These are phyloP conservation scores for Chlorophyllum brunneum DNA, from an alignment of 768 basidiomycete genomes.

Conservation along the genomic window DNA sequence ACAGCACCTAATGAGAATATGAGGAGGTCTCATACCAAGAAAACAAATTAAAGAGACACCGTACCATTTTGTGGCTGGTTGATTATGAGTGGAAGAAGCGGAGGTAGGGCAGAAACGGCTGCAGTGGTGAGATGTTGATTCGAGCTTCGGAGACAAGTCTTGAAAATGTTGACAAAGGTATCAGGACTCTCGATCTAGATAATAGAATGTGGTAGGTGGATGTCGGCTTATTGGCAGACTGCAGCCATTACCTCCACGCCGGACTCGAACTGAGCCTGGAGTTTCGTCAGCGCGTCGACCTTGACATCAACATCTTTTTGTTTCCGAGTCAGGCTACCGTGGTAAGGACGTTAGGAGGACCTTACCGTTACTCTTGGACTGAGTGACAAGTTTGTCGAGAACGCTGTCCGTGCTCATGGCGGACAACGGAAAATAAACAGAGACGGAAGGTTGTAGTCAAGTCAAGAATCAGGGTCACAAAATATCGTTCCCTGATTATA, in stretches of 20 bases:
- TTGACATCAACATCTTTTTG: constrained; percentile 71
- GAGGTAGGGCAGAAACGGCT: constrained; percentile 65
- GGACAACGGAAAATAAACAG: constrained; percentile 12
- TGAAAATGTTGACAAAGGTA: constrained; percentile 62
- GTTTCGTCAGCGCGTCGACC: constrained; percentile 75
- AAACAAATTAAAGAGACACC: constrained; percentile 26
- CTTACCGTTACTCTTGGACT: constrained; percentile 64
- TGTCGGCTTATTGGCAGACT: not conserved
- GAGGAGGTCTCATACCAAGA: constrained; percentile 47
- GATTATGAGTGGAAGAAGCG: constrained; percentile 62
- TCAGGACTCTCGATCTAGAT: constrained; percentile 71
- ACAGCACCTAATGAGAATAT: constrained; percentile 37
- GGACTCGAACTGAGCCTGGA: constrained; percentile 71
- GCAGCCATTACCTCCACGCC: constrained; percentile 55
- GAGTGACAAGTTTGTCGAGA: constrained; percentile 59
- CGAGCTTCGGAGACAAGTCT: constrained; percentile 70
- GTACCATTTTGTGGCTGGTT: constrained; percentile 29
- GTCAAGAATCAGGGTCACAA: constrained; percentile 7
- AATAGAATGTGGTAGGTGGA: not conserved
- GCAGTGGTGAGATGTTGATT: constrained; percentile 82
- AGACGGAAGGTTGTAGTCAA: constrained; percentile 2
- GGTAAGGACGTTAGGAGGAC: constrained; percentile 3
- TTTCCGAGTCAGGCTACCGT: constrained; percentile 1
- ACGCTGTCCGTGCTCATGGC: constrained; percentile 48
- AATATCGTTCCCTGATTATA: constrained; percentile 12